These are phyloP conservation scores for Cymodocea nodosa DNA, from an alignment of 116 monocot species.

Conservation along the genomic window DNA sequence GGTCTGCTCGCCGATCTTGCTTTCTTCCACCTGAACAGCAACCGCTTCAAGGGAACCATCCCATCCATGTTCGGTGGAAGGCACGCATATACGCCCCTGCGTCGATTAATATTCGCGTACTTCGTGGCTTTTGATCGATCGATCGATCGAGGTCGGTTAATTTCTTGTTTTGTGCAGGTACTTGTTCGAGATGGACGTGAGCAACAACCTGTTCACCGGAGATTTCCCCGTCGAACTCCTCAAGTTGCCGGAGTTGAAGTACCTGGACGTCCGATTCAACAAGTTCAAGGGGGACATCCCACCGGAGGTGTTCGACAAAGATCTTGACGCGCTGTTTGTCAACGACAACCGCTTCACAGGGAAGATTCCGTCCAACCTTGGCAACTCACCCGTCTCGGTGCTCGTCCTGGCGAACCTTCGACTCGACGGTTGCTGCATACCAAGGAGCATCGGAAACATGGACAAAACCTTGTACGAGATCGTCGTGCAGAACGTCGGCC, in stretches of 20 bases:
- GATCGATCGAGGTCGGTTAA: background rate
- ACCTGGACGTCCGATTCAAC: constrained; percentile 56
- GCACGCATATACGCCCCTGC: background rate
- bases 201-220: constrained; percentile 60
- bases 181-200: constrained; percentile 58
- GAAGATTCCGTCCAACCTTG: constrained; percentile 43
- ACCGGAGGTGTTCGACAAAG: constrained; percentile 27
- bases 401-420: constrained; percentile 52
- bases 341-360: constrained; percentile 48
- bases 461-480: constrained; percentile 43
- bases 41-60: constrained; percentile 37
- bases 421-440: constrained; percentile 45
- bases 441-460: constrained; percentile 53
- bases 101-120: background rate
- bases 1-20: constrained; percentile 43
- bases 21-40: constrained; percentile 45
- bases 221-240: constrained; percentile 41
- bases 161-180: background rate
- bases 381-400: constrained; percentile 45
- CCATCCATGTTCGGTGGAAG: constrained; percentile 17
- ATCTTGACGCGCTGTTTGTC: constrained; percentile 57
- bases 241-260: constrained; percentile 27
- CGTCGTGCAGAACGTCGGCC: constrained; percentile 35
- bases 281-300: constrained; percentile 43
- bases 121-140: background rate